Conservation (phyloP, 139 green algal species). For the Chlorella sp. region DNA sequence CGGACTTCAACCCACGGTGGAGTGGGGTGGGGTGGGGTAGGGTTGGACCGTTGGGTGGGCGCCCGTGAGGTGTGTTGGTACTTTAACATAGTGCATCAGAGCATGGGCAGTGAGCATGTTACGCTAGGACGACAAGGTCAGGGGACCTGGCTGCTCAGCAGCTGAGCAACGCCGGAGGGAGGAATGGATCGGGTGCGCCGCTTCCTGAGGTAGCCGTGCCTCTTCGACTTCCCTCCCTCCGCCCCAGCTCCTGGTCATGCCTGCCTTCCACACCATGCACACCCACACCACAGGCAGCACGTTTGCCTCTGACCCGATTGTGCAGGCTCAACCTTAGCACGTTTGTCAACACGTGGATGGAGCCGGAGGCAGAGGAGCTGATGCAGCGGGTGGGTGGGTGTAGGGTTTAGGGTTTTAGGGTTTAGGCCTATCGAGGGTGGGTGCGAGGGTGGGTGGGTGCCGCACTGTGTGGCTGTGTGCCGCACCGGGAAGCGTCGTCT, state of each 20-base stretch:
- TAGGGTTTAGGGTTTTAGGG: too few relatives aligned
- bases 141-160: too few relatives aligned
- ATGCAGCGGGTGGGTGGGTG: slow-evolving; percentile 23
- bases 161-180: neutral
- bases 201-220: neutral
- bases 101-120: too few relatives aligned
- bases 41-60: neutral
- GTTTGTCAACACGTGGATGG: slow-evolving; percentile 63
- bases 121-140: neutral
- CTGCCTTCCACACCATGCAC: neutral
- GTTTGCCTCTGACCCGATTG: neutral
- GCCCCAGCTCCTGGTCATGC: neutral
- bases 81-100: neutral
- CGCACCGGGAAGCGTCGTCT: too few relatives aligned
- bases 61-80: neutral
- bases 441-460: slow-evolving; percentile 6
- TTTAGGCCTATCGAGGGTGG: too few relatives aligned
- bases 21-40: neutral
- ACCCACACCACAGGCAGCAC: neutral
- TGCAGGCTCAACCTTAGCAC: slow-evolving; percentile 51
- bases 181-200: neutral
- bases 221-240: neutral
- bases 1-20: slow-evolving; percentile 13
- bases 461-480: too few relatives aligned
- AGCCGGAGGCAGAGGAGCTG: slow-evolving; percentile 49